These are phyloP conservation scores for Lanmaoa pseudosensibilis DNA, from an alignment of 768 basidiomycete species.

Conservation along the genomic window DNA sequence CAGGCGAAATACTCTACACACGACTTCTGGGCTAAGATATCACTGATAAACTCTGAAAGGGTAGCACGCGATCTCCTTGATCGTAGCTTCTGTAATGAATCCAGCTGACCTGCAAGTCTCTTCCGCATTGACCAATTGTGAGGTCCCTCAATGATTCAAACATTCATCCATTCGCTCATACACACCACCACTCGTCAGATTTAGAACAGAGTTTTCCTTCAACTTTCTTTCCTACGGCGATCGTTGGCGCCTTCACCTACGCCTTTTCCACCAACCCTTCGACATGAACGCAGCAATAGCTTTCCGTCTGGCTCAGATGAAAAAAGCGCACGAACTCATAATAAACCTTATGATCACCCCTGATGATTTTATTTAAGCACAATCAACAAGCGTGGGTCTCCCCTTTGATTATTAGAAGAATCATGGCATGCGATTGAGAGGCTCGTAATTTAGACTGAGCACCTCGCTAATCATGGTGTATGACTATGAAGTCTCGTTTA, in stretches of 20 bases:
- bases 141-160: background rate
- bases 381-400: conserved; percentile 12
- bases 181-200: background rate
- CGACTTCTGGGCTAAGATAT: conserved; percentile 12
- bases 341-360: conserved; percentile 25
- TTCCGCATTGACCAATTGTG: conserved; percentile 4
- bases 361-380: conserved; percentile 19
- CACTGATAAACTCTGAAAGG: conserved; percentile 12
- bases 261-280: conserved; percentile 37
- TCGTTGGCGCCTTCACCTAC: conserved; percentile 23
- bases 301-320: conserved; percentile 33
- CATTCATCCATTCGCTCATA: background rate
- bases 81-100: conserved; percentile 13
- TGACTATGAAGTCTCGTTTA: conserved; percentile 2
- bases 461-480: conserved; percentile 16
- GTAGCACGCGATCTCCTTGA: conserved; percentile 14
- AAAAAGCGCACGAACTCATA: conserved; percentile 30
- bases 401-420: background rate
- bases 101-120: conserved; percentile 8
- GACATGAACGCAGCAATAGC: conserved; percentile 20
- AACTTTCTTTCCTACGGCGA: conserved; percentile 23
- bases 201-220: too few relatives aligned
- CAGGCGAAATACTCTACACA: conserved; percentile 15
- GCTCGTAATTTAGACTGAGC: conserved; percentile 1
- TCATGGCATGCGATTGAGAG: background rate